A percentile compares a stretch with the other conserved stretches of the same genome.
Evolutionary conservation across 2,329 filamentous ascomycete species (phyloP).

Genomic region (Ophiostoma himal-ulmi): DNA sequence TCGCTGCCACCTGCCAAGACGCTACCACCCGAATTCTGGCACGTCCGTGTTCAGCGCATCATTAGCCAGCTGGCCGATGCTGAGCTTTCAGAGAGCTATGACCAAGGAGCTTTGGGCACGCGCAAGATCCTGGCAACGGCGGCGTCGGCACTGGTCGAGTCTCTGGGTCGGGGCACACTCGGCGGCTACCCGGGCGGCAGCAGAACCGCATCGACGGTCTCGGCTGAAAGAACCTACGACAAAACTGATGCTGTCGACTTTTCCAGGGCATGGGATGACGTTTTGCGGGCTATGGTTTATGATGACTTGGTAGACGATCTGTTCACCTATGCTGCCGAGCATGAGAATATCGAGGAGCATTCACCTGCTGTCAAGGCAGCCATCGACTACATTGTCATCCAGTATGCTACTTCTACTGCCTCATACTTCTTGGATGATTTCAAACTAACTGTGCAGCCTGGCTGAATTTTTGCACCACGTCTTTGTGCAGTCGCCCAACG

Average conservation of each 20-base stretch:
- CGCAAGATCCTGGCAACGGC: constrained; percentile 71
- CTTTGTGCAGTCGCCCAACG: constrained; percentile 67
- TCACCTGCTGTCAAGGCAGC: constrained; percentile 57
- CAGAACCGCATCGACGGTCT: not conserved
- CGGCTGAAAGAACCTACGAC: constrained; percentile 45
- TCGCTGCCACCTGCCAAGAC: constrained; percentile 60
- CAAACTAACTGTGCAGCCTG: constrained; percentile 42
- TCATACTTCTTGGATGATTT: not conserved
- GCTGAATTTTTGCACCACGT: constrained; percentile 70
- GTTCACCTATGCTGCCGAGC: constrained; percentile 55
- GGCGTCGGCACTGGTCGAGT: constrained; percentile 63
- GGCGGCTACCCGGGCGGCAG: constrained; percentile 46
- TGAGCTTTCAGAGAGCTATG: constrained; percentile 73
- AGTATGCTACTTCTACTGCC: constrained; percentile 41
- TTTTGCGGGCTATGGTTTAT: constrained; percentile 61
- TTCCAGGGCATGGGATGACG: constrained; percentile 59
- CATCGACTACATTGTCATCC: constrained; percentile 61
- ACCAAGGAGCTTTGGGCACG: constrained; percentile 68
- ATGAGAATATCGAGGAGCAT: constrained; percentile 58
- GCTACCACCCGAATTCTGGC: constrained; percentile 61
- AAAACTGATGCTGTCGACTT: constrained; percentile 54
- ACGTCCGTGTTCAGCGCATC: constrained; percentile 52
- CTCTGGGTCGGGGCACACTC: constrained; percentile 59
- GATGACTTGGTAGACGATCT: constrained; percentile 60
- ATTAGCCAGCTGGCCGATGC: constrained; percentile 58